These are phyloP conservation scores for Pichia pseudocactophila DNA, from an alignment of 805 yeast genomes.

Conservation along the genomic window DNA sequence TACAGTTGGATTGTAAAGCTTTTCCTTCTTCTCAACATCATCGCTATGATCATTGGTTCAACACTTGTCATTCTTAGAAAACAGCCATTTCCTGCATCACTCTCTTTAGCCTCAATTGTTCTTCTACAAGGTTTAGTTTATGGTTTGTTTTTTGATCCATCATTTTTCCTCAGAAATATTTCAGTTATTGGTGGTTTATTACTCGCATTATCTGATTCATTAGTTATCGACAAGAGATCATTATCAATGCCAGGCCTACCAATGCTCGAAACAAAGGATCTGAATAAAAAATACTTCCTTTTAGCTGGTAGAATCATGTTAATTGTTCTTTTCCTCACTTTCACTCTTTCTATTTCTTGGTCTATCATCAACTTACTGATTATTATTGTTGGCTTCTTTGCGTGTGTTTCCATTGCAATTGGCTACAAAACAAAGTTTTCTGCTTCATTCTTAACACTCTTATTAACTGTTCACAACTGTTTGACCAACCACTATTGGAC, in stretches of 20 bases:
- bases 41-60: slow-evolving; percentile 67
- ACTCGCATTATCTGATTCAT: slow-evolving; percentile 77
- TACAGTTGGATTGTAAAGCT: slow-evolving; percentile 70
- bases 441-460: slow-evolving; percentile 59
- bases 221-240: slow-evolving; percentile 65
- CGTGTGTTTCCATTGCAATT: slow-evolving; percentile 71
- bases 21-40: slow-evolving; percentile 56
- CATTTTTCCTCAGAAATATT: slow-evolving; percentile 77
- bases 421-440: slow-evolving; percentile 91
- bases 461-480: slow-evolving; percentile 69
- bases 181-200: slow-evolving; percentile 89
- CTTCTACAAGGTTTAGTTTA: slow-evolving; percentile 78
- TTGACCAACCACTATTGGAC: slow-evolving; percentile 86
- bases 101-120: slow-evolving; percentile 60
- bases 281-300: slow-evolving; percentile 62
- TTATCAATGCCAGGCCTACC: slow-evolving; percentile 70
- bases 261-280: slow-evolving; percentile 60
- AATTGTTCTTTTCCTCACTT: slow-evolving; percentile 77
- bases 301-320: slow-evolving; percentile 84
- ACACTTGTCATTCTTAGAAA: slow-evolving; percentile 61
- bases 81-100: slow-evolving; percentile 61
- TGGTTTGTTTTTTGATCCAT: slow-evolving; percentile 74
- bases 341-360: slow-evolving; percentile 71
- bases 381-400: slow-evolving; percentile 58
- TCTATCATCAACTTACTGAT: slow-evolving; percentile 53